Conservation (phyloP, 2,329 filamentous ascomycete species). For the Sordariomycetes sp. region DNA sequence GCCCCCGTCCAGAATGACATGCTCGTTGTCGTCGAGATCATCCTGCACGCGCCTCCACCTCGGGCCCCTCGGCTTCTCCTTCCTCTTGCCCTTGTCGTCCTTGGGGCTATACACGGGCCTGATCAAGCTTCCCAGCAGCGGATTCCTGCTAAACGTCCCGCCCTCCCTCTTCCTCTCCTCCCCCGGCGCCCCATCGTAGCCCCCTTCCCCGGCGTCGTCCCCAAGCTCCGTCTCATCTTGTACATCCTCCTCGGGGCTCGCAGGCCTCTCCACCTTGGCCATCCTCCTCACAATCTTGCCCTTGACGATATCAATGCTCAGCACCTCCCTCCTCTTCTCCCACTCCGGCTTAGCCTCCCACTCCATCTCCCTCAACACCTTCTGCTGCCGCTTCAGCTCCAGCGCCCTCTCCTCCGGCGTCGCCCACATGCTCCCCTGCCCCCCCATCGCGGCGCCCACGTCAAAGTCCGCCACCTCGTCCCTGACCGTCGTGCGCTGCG, state of each 20-base stretch:
- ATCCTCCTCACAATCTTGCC: slow-evolving; percentile 65
- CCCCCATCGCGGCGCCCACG: slow-evolving; percentile 27
- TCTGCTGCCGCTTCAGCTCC: slow-evolving; percentile 77
- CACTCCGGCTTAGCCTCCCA: slow-evolving; percentile 78
- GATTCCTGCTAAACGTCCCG: slow-evolving; percentile 57
- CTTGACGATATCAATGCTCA: slow-evolving; percentile 71
- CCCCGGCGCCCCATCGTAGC: slow-evolving; percentile 10
- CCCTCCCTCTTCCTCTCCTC: slow-evolving; percentile 20
- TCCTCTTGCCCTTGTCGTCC: slow-evolving; percentile 40
- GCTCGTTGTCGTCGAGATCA: slow-evolving; percentile 45
- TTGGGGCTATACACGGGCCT: slow-evolving; percentile 42
- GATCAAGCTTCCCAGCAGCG: slow-evolving; percentile 51
- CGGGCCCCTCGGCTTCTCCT: slow-evolving; percentile 17
- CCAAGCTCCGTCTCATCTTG: slow-evolving; percentile 12
- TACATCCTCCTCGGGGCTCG: slow-evolving; percentile 33
- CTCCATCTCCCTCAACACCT: slow-evolving; percentile 70
- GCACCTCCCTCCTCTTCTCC: slow-evolving; percentile 73
- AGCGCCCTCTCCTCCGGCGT: slow-evolving; percentile 69
- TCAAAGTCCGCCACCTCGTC: slow-evolving; percentile 67
- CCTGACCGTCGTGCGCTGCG: slow-evolving; percentile 67
- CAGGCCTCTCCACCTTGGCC: slow-evolving; percentile 46
- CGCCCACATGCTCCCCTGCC: slow-evolving; percentile 60
- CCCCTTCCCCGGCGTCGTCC: slow-evolving; percentile 10
- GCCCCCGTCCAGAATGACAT: slow-evolving; percentile 44
- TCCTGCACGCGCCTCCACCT: slow-evolving; percentile 50